Percentiles rank a stretch among this genome's conserved stretches.
phyloP scores from a whole-genome alignment of 805 yeast species.

The Metschnikowia corniflorae region DNA sequence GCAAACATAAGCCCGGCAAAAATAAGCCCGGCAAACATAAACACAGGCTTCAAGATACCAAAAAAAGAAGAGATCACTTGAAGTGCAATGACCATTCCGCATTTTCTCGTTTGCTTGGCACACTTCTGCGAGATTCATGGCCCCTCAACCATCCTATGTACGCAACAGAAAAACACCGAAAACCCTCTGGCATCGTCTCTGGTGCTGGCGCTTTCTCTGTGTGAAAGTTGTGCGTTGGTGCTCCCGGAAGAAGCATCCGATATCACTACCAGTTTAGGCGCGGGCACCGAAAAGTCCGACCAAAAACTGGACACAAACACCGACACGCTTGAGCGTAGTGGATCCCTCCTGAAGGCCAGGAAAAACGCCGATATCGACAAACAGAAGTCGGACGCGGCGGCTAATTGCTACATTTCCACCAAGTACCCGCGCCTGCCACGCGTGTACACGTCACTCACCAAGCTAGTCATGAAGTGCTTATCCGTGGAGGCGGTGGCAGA shows the following conservation, averaged over 20 bases:
- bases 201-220: slow-evolving; percentile 40
- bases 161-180: slow-evolving; percentile 40
- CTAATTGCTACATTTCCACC: slow-evolving; percentile 44
- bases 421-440: slow-evolving; percentile 53
- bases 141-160: slow-evolving; percentile 62
- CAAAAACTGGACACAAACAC: too few relatives aligned
- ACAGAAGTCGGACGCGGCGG: background rate
- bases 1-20: too few relatives aligned
- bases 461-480: slow-evolving; percentile 58
- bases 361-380: background rate
- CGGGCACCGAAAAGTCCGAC: background rate
- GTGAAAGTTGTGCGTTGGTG: slow-evolving; percentile 57
- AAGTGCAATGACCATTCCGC: slow-evolving; percentile 5
- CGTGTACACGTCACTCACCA: slow-evolving; percentile 52
- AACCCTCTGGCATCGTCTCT: slow-evolving; percentile 35
- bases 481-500: slow-evolving; percentile 66
- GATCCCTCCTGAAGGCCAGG: background rate
- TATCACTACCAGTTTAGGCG: background rate
- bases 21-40: too few relatives aligned
- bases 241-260: slow-evolving; percentile 39
- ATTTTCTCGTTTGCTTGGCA: slow-evolving; percentile 53
- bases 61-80: too few relatives aligned
- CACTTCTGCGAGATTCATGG: slow-evolving; percentile 82
- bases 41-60: too few relatives aligned
- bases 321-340: background rate